Evolutionary conservation across 1,284 basidiomycete genomes (phyloP).

Genomic region (Dichomitus squalens): DNA sequence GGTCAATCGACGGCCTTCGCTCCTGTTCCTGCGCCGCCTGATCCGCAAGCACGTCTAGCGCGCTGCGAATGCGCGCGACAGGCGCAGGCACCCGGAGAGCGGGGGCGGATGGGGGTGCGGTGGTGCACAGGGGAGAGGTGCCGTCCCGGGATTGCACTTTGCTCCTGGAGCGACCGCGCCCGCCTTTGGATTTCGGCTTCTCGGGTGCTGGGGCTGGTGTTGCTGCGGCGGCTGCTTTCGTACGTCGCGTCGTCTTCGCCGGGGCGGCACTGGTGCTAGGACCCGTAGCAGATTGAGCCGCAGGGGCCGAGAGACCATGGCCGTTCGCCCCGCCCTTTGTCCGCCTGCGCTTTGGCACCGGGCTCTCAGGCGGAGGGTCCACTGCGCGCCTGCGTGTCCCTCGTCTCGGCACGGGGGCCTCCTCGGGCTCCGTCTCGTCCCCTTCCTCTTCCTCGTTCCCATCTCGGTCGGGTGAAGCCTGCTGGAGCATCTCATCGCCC

Average conservation of each 20-base stretch:
- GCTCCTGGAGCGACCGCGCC: not conserved
- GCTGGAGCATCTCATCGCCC: slow-evolving; percentile 7
- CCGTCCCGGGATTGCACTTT: not conserved
- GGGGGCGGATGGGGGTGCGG: no score
- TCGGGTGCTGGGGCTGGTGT: not conserved
- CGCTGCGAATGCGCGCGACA: slow-evolving; percentile 34
- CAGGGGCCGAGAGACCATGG: not conserved
- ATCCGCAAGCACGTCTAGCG: slow-evolving; percentile 71
- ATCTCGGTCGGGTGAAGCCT: slow-evolving; percentile 1
- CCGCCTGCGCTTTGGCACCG: slow-evolving; percentile 29
- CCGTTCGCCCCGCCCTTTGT: slow-evolving; percentile 2
- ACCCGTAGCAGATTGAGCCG: not conserved
- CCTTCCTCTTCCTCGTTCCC: not conserved
- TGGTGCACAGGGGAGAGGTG: no score
- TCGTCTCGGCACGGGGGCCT: not conserved
- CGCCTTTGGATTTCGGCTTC: not conserved
- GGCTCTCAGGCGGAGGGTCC: slow-evolving; percentile 24
- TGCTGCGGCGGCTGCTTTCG: not conserved
- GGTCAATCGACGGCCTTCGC: slow-evolving; percentile 24
- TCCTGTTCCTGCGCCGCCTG: slow-evolving; percentile 54
- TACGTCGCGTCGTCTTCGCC: not conserved
- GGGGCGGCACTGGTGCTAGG: not conserved
- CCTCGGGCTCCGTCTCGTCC: slow-evolving; percentile 16
- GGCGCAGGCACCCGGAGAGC: not conserved
- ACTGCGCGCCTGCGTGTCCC: slow-evolving; percentile 19